These are phyloP conservation scores for Ettlia oleoabundans DNA, from an alignment of 139 green algal species.

Conservation along the genomic window DNA sequence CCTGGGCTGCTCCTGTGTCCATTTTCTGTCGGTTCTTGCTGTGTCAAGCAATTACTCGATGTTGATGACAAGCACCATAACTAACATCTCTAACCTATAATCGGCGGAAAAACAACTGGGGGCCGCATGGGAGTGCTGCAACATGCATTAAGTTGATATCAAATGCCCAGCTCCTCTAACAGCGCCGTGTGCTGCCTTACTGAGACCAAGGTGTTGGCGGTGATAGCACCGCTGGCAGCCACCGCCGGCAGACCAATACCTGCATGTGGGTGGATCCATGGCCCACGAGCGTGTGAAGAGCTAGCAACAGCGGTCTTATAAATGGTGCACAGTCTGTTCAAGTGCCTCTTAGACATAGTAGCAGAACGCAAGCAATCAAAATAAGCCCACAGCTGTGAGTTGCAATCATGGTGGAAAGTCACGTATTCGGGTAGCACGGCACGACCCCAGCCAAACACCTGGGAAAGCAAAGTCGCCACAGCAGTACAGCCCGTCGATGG, in stretches of 20 bases:
- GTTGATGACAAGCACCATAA: no score
- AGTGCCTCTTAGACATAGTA: no score
- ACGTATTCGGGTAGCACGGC: no score
- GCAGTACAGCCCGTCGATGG: constrained; percentile 71
- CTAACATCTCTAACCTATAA: no score
- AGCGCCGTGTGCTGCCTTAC: constrained; percentile 75
- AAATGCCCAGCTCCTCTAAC: constrained; percentile 65
- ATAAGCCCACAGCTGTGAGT: no score
- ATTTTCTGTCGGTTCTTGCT: background rate
- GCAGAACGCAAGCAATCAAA: no score
- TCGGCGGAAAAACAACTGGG: background rate
- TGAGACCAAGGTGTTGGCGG: constrained; percentile 79
- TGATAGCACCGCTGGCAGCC: constrained; percentile 81
- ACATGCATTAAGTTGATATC: background rate
- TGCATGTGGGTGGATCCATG: no score
- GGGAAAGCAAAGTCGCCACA: constrained; percentile 88
- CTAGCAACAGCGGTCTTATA: background rate
- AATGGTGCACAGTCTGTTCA: no score
- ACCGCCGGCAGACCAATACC: constrained; percentile 93
- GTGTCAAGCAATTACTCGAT: no score
- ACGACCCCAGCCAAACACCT: constrained; percentile 40
- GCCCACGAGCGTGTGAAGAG: no score
- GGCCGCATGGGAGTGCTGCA: background rate
- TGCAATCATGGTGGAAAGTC: no score
- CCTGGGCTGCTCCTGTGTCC: background rate